phyloP scores from a whole-genome alignment of 2,329 filamentous ascomycete genomes.

The Penicillium sp. region DNA sequence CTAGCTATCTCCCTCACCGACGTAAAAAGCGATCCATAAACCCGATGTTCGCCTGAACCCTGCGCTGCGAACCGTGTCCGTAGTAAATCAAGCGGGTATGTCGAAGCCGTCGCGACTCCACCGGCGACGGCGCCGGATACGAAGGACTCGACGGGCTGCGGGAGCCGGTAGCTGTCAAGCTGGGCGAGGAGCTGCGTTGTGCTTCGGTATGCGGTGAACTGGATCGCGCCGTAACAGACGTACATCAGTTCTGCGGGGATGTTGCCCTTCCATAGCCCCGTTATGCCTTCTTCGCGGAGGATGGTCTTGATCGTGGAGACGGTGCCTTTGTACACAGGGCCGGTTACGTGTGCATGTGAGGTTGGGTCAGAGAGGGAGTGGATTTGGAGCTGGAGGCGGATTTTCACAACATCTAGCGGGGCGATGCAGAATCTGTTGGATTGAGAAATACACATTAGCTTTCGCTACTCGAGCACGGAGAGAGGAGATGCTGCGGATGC shows the following conservation, averaged over 20 bases:
- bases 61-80: slow-evolving; percentile 97
- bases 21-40: slow-evolving; percentile 74
- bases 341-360: slow-evolving; percentile 56
- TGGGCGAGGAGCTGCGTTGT: slow-evolving; percentile 69
- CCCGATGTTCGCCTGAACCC: slow-evolving; percentile 65
- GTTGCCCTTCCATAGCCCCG: slow-evolving; percentile 94
- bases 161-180: slow-evolving; percentile 58
- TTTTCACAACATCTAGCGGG: slow-evolving; percentile 96
- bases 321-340: slow-evolving; percentile 55
- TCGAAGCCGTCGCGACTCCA: slow-evolving; percentile 77
- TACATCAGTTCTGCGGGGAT: slow-evolving; percentile 95
- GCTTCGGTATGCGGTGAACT: slow-evolving; percentile 87
- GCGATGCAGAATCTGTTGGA: slow-evolving; percentile 80
- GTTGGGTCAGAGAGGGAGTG: slow-evolving; percentile 80
- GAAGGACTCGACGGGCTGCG: slow-evolving; percentile 76
- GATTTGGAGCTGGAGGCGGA: slow-evolving; percentile 90
- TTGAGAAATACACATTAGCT: background rate
- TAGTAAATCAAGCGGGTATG: slow-evolving; percentile 91
- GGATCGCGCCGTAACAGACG: slow-evolving; percentile 83
- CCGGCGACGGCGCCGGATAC: slow-evolving; percentile 82
- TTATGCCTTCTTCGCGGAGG: slow-evolving; percentile 12
- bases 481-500: slow-evolving; percentile 19
- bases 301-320: slow-evolving; percentile 13
- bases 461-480: background rate
- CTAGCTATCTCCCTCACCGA: slow-evolving; percentile 74